phyloP scores from a whole-genome alignment of 2,329 filamentous ascomycete species.

The Cadophora luteo-olivacea region DNA sequence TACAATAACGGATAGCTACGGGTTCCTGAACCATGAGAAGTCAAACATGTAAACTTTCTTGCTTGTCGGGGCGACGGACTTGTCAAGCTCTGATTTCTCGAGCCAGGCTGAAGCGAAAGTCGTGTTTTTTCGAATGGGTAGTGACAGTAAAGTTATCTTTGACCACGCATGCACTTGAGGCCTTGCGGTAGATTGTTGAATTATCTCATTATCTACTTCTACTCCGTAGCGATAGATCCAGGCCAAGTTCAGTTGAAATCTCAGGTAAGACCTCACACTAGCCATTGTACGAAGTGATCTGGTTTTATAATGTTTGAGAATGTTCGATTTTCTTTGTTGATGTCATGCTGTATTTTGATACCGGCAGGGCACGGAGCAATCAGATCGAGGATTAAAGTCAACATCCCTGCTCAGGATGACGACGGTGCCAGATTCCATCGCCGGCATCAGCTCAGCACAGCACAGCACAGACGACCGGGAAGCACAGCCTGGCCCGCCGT shows the following conservation, averaged over 20 bases:
- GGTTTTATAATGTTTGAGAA: neutral
- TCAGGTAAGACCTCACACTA: neutral
- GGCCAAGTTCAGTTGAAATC: no score
- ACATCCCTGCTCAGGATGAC: conserved; percentile 11
- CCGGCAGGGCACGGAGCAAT: no score
- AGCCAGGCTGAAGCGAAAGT: neutral
- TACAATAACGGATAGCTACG: neutral
- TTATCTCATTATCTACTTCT: neutral
- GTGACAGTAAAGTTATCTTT: neutral
- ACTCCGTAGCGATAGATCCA: no score
- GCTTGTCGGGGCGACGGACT: neutral
- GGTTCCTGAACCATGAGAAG: neutral
- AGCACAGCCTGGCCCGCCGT: neutral
- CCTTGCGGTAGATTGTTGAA: neutral
- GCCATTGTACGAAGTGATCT: no score
- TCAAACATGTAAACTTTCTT: neutral
- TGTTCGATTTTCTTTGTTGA: neutral
- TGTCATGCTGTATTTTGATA: neutral
- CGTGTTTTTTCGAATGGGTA: neutral
- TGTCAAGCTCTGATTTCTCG: neutral
- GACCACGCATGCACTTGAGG: neutral
- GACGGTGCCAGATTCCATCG: conserved; percentile 5
- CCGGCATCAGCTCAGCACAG: neutral
- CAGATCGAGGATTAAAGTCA: neutral
- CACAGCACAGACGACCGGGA: conserved; percentile 9